Evolutionary conservation across 345 rosid species (phyloP).

Genomic region (Hibiscus mutabilis): DNA sequence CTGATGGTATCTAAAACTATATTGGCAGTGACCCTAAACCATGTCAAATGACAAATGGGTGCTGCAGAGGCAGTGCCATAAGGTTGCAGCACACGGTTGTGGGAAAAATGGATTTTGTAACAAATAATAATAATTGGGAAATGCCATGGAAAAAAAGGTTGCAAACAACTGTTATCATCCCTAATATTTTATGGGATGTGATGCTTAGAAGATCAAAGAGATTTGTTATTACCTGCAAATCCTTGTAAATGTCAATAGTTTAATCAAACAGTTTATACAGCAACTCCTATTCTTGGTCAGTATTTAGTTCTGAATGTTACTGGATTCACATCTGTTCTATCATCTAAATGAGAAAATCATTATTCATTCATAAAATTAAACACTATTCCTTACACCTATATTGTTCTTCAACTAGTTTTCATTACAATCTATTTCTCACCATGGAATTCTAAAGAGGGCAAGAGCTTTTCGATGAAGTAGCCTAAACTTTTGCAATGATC

Average conservation of each 20-base stretch:
- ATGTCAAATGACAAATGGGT: neutral
- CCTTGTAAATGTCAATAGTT: constrained; percentile 25
- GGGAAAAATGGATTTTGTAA: neutral
- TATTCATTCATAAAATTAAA: no score
- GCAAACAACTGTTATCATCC: neutral
- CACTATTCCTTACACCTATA: no score
- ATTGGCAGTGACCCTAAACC: neutral
- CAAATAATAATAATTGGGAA: neutral
- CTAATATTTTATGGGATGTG: neutral
- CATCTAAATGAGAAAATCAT: neutral
- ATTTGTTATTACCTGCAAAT: neutral
- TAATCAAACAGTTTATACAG: neutral
- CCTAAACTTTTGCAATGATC: neutral
- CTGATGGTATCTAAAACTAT: neutral
- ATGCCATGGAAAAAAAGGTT: neutral
- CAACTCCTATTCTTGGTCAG: neutral
- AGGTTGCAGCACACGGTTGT: neutral
- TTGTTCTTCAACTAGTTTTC: neutral
- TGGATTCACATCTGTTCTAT: neutral
- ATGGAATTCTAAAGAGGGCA: neutral
- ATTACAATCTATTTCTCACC: neutral
- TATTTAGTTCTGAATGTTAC: neutral
- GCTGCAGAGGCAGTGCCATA: neutral
- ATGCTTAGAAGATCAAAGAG: constrained; percentile 9
- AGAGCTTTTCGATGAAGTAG: neutral